phyloP scores from a whole-genome alignment of 306 rosid species.

The Vicia villosa region DNA sequence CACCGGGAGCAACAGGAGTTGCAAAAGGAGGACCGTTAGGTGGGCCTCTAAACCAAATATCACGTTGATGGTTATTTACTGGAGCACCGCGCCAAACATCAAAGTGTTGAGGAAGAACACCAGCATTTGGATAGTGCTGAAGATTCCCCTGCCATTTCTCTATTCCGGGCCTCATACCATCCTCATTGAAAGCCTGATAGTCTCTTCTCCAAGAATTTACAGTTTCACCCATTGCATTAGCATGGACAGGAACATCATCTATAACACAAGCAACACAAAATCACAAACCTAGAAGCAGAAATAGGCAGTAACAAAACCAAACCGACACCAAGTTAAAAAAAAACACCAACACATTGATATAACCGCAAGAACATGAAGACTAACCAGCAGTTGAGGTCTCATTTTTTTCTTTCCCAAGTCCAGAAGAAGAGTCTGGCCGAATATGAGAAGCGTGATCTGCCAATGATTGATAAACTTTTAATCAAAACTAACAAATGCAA shows the following conservation, averaged over 20 bases:
- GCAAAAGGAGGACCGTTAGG: slow-evolving; percentile 78
- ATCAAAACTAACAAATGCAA: slow-evolving; percentile 23
- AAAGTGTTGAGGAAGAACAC: slow-evolving; percentile 63
- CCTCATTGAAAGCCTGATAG: slow-evolving; percentile 50
- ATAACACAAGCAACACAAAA: slow-evolving; percentile 33
- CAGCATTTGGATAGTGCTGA: slow-evolving; percentile 62
- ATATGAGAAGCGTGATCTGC: slow-evolving; percentile 55
- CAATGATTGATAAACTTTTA: slow-evolving; percentile 31
- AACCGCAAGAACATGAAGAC: slow-evolving; percentile 35
- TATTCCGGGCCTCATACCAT: slow-evolving; percentile 55
- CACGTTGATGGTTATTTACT: slow-evolving; percentile 69
- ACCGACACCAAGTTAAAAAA: background rate
- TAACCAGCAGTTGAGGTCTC: slow-evolving; percentile 51
- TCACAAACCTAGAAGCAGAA: slow-evolving; percentile 27
- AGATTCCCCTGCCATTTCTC: slow-evolving; percentile 81
- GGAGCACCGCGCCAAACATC: slow-evolving; percentile 83
- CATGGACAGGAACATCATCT: slow-evolving; percentile 58
- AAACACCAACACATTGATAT: background rate
- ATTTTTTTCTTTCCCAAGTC: slow-evolving; percentile 46
- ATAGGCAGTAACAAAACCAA: slow-evolving; percentile 18
- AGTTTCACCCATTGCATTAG: slow-evolving; percentile 42
- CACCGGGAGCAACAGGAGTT: slow-evolving; percentile 67
- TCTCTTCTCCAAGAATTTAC: slow-evolving; percentile 66
- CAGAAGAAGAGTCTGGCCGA: slow-evolving; percentile 64
- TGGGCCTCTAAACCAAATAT: slow-evolving; percentile 89